phyloP scores from a whole-genome alignment of 768 basidiomycete species.

The Lentinula edodes region DNA sequence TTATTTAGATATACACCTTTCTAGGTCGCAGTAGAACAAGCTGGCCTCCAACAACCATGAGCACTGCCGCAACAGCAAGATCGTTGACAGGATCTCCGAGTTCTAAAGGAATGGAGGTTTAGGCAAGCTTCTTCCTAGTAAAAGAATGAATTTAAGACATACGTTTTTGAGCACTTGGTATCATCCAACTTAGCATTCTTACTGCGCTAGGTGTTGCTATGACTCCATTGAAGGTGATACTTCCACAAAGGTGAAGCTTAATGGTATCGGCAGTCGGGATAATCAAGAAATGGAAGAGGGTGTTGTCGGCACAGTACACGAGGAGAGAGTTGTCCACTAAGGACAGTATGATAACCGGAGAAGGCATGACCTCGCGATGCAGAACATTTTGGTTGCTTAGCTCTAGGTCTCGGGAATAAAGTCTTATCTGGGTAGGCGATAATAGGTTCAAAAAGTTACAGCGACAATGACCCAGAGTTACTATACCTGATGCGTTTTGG shows the following conservation, averaged over 20 bases:
- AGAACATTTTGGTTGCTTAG: constrained; percentile 79
- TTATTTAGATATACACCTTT: constrained; percentile 44
- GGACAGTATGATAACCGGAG: constrained; percentile 81
- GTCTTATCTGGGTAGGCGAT: constrained; percentile 56
- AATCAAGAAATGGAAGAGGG: constrained; percentile 87
- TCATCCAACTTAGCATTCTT: constrained; percentile 94
- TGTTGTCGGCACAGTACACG: constrained; percentile 93
- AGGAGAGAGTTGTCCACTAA: constrained; percentile 92
- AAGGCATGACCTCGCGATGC: constrained; percentile 69
- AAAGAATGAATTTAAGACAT: constrained; percentile 21
- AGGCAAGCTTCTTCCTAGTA: constrained; percentile 3
- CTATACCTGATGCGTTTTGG: constrained; percentile 70
- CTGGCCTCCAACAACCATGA: constrained; percentile 93
- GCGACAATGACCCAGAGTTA: not conserved
- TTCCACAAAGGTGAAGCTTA: constrained; percentile 86
- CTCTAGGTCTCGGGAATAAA: constrained; percentile 92
- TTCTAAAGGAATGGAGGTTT: constrained; percentile 39
- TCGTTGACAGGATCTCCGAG: constrained; percentile 93
- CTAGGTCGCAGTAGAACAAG: constrained; percentile 85
- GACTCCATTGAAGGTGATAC: constrained; percentile 90
- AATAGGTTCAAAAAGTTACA: not conserved
- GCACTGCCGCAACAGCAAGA: constrained; percentile 86
- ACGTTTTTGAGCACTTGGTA: constrained; percentile 92
- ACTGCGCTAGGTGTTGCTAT: constrained; percentile 81
- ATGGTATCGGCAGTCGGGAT: constrained; percentile 79